phyloP scores from a whole-genome alignment of 306 rosid genomes.

The Acacia confusa region DNA sequence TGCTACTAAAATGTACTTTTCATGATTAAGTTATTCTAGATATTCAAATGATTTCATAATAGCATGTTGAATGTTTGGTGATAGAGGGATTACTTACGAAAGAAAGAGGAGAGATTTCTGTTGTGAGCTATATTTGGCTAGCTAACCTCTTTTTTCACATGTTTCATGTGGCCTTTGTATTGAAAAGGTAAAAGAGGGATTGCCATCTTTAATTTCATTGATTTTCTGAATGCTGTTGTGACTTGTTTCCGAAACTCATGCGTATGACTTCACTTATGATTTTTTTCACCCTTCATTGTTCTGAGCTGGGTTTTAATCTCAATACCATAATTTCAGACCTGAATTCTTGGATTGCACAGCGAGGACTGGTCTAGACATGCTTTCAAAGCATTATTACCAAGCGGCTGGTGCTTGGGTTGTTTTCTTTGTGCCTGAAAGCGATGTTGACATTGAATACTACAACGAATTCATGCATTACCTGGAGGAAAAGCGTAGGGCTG shows the following conservation, averaged over 20 bases:
- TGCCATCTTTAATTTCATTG: neutral
- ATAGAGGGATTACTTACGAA: neutral
- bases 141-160: neutral
- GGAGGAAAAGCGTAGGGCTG: constrained; percentile 93
- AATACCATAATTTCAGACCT: constrained; percentile 66
- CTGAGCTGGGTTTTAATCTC: constrained; percentile 32
- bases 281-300: constrained; percentile 15
- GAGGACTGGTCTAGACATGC: constrained; percentile 96
- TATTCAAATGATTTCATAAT: neutral
- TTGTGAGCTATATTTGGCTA: neutral
- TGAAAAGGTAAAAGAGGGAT: neutral
- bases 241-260: neutral
- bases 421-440: constrained; percentile 93
- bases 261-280: neutral
- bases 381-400: constrained; percentile 92
- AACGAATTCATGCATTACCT: constrained; percentile 94
- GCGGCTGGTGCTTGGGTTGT: constrained; percentile 97
- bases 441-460: constrained; percentile 80
- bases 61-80: neutral
- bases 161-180: neutral
- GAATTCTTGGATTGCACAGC: constrained; percentile 97
- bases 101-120: neutral
- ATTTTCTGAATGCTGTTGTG: neutral
- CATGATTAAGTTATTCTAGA: neutral
- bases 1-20: neutral